Conservation (phyloP, 192 early-diverging fungal genomes). For the Allomyces arbusculus region DNA sequence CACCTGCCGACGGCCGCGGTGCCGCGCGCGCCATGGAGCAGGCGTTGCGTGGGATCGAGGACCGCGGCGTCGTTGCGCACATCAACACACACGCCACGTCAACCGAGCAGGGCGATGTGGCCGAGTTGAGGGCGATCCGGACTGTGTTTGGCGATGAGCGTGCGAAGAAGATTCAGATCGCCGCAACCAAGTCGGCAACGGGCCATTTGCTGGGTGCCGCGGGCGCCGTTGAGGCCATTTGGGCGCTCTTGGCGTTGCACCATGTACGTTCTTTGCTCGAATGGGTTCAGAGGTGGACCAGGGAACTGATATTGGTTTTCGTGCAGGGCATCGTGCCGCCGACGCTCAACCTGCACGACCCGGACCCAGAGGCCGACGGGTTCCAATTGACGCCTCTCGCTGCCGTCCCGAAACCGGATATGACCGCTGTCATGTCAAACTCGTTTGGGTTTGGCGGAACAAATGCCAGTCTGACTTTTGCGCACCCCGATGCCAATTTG, state of each 20-base stretch:
- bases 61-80: conserved; percentile 46
- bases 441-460: conserved; percentile 86
- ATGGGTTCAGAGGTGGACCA: background rate
- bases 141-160: conserved; percentile 35
- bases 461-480: conserved; percentile 48
- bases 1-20: conserved; percentile 62
- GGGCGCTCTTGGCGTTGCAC: conserved; percentile 57
- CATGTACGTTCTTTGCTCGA: conserved; percentile 14
- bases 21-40: conserved; percentile 72
- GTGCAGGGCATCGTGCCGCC: conserved; percentile 50
- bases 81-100: conserved; percentile 90
- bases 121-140: conserved; percentile 71
- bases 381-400: conserved; percentile 52
- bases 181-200: conserved; percentile 24
- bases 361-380: conserved; percentile 22
- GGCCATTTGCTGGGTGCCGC: conserved; percentile 93
- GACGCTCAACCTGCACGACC: conserved; percentile 54
- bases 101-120: conserved; percentile 53
- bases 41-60: conserved; percentile 40
- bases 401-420: conserved; percentile 31
- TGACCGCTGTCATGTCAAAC: conserved; percentile 58
- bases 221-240: conserved; percentile 81
- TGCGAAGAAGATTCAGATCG: conserved; percentile 17
- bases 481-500: background rate
- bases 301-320: background rate